A percentile compares a stretch with the other conserved stretches of the same genome.
phyloP scores from a whole-genome alignment of 1,284 basidiomycete species.

The Trametes polyzona region DNA sequence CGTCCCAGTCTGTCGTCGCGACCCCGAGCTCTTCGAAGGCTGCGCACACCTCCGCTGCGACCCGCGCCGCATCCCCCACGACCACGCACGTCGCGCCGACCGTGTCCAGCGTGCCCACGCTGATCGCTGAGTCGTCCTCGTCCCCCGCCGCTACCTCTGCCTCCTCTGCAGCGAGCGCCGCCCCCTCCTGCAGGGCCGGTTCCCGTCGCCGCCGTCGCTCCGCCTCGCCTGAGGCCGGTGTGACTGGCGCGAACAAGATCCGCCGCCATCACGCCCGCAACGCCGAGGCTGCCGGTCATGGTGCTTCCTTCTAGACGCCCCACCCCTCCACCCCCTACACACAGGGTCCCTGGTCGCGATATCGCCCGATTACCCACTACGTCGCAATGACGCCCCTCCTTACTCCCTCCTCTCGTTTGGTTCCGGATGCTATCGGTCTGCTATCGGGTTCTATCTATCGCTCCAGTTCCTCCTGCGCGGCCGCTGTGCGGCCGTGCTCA shows the following conservation, averaged over 20 bases:
- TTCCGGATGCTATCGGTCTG: constrained; percentile 10
- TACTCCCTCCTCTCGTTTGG: constrained; percentile 9
- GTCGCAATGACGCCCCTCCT: constrained; percentile 11
- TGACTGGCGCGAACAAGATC: constrained; percentile 1
- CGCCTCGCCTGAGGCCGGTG: constrained; percentile 1
- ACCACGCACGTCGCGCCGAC: background rate
- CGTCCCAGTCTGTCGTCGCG: background rate
- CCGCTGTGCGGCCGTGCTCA: constrained; percentile 6
- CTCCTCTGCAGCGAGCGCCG: constrained; percentile 3
- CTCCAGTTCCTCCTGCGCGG: constrained; percentile 13
- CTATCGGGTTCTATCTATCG: constrained; percentile 7
- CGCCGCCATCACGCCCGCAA: constrained; percentile 28
- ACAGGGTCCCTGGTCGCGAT: background rate
- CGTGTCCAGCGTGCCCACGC: constrained; percentile 1
- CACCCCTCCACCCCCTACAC: background rate
- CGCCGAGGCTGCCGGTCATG: constrained; percentile 15
- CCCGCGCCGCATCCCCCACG: background rate
- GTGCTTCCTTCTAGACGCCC: constrained; percentile 13
- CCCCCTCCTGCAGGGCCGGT: constrained; percentile 7
- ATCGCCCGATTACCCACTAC: constrained; percentile 9
- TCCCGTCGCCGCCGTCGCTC: constrained; percentile 18
- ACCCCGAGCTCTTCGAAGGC: constrained; percentile 5
- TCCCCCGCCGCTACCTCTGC: background rate
- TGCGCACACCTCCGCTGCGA: constrained; percentile 6
- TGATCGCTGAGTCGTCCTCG: constrained; percentile 3